phyloP scores from a whole-genome alignment of 2,329 filamentous ascomycete genomes.

The Trichoderma sp. region DNA sequence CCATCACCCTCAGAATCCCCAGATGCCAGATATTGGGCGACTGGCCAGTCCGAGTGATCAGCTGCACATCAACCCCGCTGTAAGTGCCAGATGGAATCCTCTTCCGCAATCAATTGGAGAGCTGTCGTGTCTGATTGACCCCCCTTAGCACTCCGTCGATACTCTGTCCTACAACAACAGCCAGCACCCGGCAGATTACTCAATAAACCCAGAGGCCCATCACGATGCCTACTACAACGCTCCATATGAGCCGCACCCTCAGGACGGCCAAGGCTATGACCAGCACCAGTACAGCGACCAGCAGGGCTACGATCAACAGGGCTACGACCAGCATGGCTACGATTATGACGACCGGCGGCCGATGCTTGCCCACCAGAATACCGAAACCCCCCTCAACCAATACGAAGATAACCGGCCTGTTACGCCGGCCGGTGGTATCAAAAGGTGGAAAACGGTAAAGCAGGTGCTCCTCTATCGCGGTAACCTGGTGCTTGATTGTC shows the following conservation, averaged over 20 bases:
- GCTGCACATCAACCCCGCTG: constrained; percentile 79
- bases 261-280: constrained; percentile 34
- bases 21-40: constrained; percentile 36
- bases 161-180: constrained; percentile 48
- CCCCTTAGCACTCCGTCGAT: constrained; percentile 49
- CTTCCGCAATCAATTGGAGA: background rate
- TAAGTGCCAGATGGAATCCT: constrained; percentile 45
- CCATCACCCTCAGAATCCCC: constrained; percentile 36
- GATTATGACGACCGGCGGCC: constrained; percentile 71
- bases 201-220: constrained; percentile 77
- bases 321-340: constrained; percentile 52
- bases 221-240: constrained; percentile 84
- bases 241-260: constrained; percentile 68
- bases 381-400: constrained; percentile 33
- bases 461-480: constrained; percentile 96
- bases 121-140: background rate
- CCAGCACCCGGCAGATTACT: constrained; percentile 61
- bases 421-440: constrained; percentile 53
- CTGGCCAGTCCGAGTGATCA: constrained; percentile 66
- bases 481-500: constrained; percentile 95
- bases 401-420: constrained; percentile 44
- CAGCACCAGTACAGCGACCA: constrained; percentile 15
- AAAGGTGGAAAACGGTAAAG: constrained; percentile 97
- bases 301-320: constrained; percentile 35
- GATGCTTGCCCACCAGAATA: constrained; percentile 66